phyloP scores from a whole-genome alignment of 2,329 filamentous ascomycete species.

The Lasiodiplodia theobromae region DNA sequence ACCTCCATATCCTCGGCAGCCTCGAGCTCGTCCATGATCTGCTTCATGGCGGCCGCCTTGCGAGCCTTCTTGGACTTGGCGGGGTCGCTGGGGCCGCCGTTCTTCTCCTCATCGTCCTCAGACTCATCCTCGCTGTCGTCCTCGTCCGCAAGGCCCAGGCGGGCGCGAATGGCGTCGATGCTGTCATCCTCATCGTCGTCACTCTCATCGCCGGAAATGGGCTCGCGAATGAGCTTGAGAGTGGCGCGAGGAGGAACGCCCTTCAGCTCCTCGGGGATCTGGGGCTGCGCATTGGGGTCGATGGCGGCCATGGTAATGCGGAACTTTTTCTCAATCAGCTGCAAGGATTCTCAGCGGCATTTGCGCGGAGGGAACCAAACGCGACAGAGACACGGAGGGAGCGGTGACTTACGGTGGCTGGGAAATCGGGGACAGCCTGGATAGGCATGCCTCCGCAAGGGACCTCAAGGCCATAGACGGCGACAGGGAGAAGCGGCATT shows the following conservation, averaged over 20 bases:
- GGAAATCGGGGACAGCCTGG: conserved; percentile 78
- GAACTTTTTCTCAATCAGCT: conserved; percentile 66
- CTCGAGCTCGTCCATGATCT: conserved; percentile 73
- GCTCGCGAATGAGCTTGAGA: conserved; percentile 85
- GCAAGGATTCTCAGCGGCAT: not conserved
- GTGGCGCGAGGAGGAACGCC: conserved; percentile 71
- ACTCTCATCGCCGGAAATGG: conserved; percentile 64
- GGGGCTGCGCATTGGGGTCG: conserved; percentile 77
- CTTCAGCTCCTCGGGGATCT: conserved; percentile 52
- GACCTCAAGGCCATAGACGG: conserved; percentile 91
- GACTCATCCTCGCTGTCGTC: conserved; percentile 45
- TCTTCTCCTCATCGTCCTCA: conserved; percentile 71
- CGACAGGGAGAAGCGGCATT: conserved; percentile 64
- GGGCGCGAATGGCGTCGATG: conserved; percentile 50
- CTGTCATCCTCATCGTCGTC: conserved; percentile 64
- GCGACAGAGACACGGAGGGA: not conserved
- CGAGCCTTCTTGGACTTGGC: conserved; percentile 87
- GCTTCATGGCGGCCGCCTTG: conserved; percentile 77
- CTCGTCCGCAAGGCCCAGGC: conserved; percentile 47
- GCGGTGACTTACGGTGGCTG: conserved; percentile 76
- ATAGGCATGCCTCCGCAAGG: conserved; percentile 84
- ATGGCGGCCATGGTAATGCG: conserved; percentile 98
- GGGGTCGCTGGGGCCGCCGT: conserved; percentile 91
- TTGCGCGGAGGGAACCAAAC: conserved; percentile 24
- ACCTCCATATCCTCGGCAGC: conserved; percentile 80